phyloP scores from a whole-genome alignment of 2,329 filamentous ascomycete genomes.

The Cladosporium oxysporum region DNA sequence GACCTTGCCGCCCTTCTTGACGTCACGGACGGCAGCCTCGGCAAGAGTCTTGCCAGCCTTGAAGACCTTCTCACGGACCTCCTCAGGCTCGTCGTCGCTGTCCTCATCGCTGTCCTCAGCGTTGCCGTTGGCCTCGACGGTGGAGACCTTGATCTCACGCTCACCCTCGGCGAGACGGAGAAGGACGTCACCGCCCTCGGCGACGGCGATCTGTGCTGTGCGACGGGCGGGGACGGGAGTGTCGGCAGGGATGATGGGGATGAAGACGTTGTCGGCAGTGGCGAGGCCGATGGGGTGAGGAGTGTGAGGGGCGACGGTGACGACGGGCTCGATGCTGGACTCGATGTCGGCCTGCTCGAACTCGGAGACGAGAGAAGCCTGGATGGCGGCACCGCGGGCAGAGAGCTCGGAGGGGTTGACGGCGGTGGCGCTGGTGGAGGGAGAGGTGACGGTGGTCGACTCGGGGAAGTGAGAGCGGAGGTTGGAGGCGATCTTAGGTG shows the following conservation, averaged over 20 bases:
- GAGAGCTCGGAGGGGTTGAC: conserved; percentile 93
- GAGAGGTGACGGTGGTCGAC: conserved; percentile 75
- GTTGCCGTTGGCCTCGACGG: conserved; percentile 69
- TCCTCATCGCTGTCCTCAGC: conserved; percentile 61
- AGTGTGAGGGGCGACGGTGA: conserved; percentile 91
- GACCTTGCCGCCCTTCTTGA: conserved; percentile 87
- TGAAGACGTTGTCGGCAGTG: conserved; percentile 67
- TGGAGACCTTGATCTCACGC: conserved; percentile 89
- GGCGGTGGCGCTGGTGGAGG: conserved; percentile 72
- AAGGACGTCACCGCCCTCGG: conserved; percentile 82
- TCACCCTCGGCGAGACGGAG: conserved; percentile 85
- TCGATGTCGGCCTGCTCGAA: conserved; percentile 93
- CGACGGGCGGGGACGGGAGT: conserved; percentile 88
- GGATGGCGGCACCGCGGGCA: conserved; percentile 88
- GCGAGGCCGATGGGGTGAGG: conserved; percentile 86
- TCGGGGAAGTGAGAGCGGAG: conserved; percentile 78
- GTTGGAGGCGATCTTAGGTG: conserved; percentile 85
- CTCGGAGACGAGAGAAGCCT: conserved; percentile 90
- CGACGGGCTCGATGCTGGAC: conserved; percentile 91
- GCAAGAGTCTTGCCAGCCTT: conserved; percentile 81
- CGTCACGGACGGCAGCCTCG: conserved; percentile 78
- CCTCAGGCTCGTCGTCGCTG: conserved; percentile 77
- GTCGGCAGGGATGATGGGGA: conserved; percentile 77
- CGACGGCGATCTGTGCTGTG: conserved; percentile 73
- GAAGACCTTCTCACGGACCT: conserved; percentile 87